These are phyloP conservation scores for Fusarium citri DNA, from an alignment of 2,329 filamentous ascomycete genomes.

Conservation along the genomic window DNA sequence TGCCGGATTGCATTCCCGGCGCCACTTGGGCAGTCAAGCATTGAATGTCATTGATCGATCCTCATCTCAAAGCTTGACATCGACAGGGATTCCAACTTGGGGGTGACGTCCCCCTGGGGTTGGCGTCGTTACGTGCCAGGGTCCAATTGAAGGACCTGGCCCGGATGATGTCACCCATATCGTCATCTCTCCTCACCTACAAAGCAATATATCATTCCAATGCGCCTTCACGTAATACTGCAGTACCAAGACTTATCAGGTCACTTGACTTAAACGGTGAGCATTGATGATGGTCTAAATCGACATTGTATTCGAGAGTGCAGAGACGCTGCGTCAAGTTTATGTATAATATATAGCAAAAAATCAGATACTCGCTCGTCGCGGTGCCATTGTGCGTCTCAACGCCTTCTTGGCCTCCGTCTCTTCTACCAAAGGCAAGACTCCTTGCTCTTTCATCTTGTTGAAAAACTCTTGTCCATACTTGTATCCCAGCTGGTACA, in stretches of 20 bases:
- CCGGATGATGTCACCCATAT: slow-evolving; percentile 43
- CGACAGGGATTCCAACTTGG: slow-evolving; percentile 20
- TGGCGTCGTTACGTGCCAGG: slow-evolving; percentile 11
- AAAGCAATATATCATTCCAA: slow-evolving; percentile 16
- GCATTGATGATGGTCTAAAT: slow-evolving; percentile 7
- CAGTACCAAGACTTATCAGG: slow-evolving; percentile 8
- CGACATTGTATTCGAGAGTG: background rate
- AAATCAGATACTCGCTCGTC: slow-evolving; percentile 79
- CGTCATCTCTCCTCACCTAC: slow-evolving; percentile 28
- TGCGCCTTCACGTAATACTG: slow-evolving; percentile 18
- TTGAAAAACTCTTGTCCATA: slow-evolving; percentile 86
- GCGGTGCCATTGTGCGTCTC: slow-evolving; percentile 81
- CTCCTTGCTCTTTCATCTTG: slow-evolving; percentile 80
- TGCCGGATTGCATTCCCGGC: slow-evolving; percentile 9
- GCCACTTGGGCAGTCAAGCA: slow-evolving; percentile 6
- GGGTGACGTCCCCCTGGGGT: slow-evolving; percentile 18
- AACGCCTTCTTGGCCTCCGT: slow-evolving; percentile 82
- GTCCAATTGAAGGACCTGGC: slow-evolving; percentile 1
- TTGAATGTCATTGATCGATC: slow-evolving; percentile 12
- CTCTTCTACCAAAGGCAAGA: slow-evolving; percentile 76
- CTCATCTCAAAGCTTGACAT: slow-evolving; percentile 13
- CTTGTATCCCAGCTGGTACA: slow-evolving; percentile 87
- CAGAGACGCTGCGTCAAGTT: background rate
- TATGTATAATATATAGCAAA: background rate
- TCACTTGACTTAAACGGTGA: background rate